Conservation (phyloP, 495 filamentous ascomycete genomes). For the Tuber brumale region DNA sequence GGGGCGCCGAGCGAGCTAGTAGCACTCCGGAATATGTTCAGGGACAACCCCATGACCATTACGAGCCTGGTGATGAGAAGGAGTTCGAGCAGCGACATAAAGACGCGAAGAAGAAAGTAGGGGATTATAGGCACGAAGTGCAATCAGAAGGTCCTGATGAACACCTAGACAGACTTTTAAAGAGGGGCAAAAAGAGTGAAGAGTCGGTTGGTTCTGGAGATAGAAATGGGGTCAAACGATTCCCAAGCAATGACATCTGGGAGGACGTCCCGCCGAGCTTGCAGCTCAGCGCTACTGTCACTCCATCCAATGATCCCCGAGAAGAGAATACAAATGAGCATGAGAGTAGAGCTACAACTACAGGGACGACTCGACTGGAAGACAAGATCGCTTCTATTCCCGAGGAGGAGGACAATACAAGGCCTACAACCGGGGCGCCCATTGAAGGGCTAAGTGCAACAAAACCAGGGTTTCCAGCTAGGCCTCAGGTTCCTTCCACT, state of each 20-base stretch:
- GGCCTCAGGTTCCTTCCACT: conserved; percentile 45
- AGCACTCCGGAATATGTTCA: conserved; percentile 25
- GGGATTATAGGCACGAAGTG: conserved; percentile 30
- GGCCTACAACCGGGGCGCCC: conserved; percentile 43
- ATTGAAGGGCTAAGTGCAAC: conserved; percentile 45
- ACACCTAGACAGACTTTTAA: conserved; percentile 44
- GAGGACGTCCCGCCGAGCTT: conserved; percentile 86
- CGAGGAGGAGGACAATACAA: conserved; percentile 28
- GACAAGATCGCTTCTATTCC: conserved; percentile 15
- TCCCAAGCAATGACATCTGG: conserved; percentile 94
- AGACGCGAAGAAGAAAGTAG: conserved; percentile 45
- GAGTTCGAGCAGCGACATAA: conserved; percentile 42
- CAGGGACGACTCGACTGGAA: conserved; percentile 31
- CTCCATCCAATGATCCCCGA: conserved; percentile 47
- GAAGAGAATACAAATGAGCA: conserved; percentile 42
- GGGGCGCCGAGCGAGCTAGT: conserved; percentile 44
- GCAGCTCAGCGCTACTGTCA: conserved; percentile 69
- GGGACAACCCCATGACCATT: conserved; percentile 42
- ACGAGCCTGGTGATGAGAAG: conserved; percentile 42
- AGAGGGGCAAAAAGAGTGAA: conserved; percentile 45
- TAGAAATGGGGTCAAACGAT: conserved; percentile 59
- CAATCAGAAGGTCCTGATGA: conserved; percentile 38
- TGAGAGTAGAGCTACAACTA: conserved; percentile 39
- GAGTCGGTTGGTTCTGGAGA: conserved; percentile 33
- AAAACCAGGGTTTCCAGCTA: conserved; percentile 47